These are phyloP conservation scores for Phialophora tarda DNA, from an alignment of 2,329 filamentous ascomycete species.

Conservation along the genomic window DNA sequence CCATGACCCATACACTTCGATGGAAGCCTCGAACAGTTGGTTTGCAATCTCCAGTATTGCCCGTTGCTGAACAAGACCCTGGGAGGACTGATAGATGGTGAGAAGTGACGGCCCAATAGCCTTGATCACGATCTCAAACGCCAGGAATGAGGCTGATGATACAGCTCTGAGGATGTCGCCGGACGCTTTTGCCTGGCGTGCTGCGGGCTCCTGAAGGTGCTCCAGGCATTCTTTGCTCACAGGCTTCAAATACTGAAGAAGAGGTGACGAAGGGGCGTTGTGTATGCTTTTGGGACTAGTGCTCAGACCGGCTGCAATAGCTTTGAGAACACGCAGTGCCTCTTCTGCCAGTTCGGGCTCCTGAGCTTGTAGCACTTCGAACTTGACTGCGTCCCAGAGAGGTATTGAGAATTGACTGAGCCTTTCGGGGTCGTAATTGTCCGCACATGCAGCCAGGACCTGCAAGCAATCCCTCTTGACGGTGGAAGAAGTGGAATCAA, in stretches of 20 bases:
- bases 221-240: conserved; percentile 71
- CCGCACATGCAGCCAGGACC: conserved; percentile 64
- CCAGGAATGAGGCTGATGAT: conserved; percentile 59
- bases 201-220: conserved; percentile 70
- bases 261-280: conserved; percentile 45
- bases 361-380: conserved; percentile 70
- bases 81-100: conserved; percentile 64
- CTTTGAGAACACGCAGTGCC: conserved; percentile 61
- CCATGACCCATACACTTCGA: conserved; percentile 64
- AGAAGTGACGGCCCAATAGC: conserved; percentile 64
- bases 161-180: conserved; percentile 65
- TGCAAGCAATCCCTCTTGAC: conserved; percentile 72
- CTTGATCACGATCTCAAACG: conserved; percentile 62
- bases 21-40: conserved; percentile 63
- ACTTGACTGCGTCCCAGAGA: conserved; percentile 72
- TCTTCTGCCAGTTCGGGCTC: conserved; percentile 69
- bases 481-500: conserved; percentile 71
- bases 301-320: conserved; percentile 63
- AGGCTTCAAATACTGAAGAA: conserved; percentile 62
- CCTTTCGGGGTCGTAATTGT: conserved; percentile 63
- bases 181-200: conserved; percentile 69
- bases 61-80: conserved; percentile 66
- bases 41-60: conserved; percentile 67
- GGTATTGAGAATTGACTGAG: conserved; percentile 68
- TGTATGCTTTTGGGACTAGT: conserved; percentile 45